Base-by-base conservation (phyloP, 129 eudicot genomes). In the Saussurea involucrata region DNA sequence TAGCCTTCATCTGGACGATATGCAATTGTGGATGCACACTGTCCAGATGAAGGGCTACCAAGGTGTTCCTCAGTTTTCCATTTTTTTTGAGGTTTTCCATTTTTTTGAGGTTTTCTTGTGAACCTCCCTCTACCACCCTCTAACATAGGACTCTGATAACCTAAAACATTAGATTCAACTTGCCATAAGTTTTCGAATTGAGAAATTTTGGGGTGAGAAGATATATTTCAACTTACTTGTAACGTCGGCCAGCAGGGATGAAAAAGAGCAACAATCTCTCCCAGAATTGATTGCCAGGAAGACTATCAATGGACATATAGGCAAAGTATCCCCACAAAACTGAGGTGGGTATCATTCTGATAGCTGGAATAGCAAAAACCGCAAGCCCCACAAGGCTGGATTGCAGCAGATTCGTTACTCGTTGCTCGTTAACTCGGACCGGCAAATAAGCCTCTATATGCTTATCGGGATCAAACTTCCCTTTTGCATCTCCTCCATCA, bases 251-350 rank as follows among this genome's bases (percentile, higher is more conserved):
- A 40, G 88, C 63, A 21, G 95, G 88, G 80, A 89, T 83, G 77
- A 87, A 87, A 71, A 89, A 87, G 28, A 87, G 91, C 78, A 87
- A 81, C 61, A 89, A 8, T 73, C 95, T 75, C 60, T 89, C 95
- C 95, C 95, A 87, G 77, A 89, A 89, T 76, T 89, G 95, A 80
- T 85, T 89, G n/a, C 95, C 95, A 7, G 95, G 95, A 44, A 89
- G 95, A 72, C 95, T 89, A 55, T 89, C 95, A 33, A 87, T 89
- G 58, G 91, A 87, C 95, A 89, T 89, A 80, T 87, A 89, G 13
- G 95, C 95, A 71, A 89, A 89, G 81, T 89, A 89, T 37, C 95
- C 95, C 91, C 91, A 89, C 6, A 89, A 86, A 79, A 87, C 95
- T 7, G 95, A 89, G 34, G 95, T 89, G 24, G 95, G 91, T 77